Base-by-base conservation (phyloP, 768 basidiomycete genomes). In the Leccinellum luteum region DNA sequence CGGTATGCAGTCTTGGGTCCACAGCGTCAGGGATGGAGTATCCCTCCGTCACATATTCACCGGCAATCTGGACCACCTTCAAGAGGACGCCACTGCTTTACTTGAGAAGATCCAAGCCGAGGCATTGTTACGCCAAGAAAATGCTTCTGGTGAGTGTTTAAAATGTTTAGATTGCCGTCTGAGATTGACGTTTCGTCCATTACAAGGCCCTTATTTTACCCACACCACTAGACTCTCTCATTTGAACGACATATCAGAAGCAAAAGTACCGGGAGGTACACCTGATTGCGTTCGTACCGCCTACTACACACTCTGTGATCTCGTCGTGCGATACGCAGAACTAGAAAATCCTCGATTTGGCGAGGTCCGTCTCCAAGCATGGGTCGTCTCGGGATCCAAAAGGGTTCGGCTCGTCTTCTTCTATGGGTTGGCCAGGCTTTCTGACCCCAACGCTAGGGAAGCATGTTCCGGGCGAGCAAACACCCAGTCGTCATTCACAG, bases 21-120 rank as follows among this genome's bases (percentile, higher is more conserved):
- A 70, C 54, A n/a, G 17, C n/a, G 17, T 69, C 54, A 68, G 54
- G 17, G 55, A 61, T 14, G 58, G 59, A 14, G 67, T 68, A 3
- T 66, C 48, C 17, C 68, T 77, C 15, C 71, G 73, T 23, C 82
- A 84, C 55, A 57, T 84, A 44, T 84, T 82, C 60, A 80, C 79
- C 1, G 71, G 79, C n/a, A 84, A 84, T 57, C 60, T 69, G 15
- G 62, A 66, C n/a, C 31, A 52, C 3, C 64, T 81, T 47, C 82
- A 84, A 61, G 54, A 41, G 47, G 69, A 72, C 1, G 74, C 81
- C 13, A 74, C 74, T 2, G 53, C 47, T 6, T 61, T 82, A 28
- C 66, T 84, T 4, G 62, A 66, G 23, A 64, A 63, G 14, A 71
- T 84, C 14, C 82, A 84, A 62, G 35, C 68, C 58, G 73, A 67